Evolutionary conservation across 805 yeast genomes (phyloP).

Genomic region (Candida morakotiae): DNA sequence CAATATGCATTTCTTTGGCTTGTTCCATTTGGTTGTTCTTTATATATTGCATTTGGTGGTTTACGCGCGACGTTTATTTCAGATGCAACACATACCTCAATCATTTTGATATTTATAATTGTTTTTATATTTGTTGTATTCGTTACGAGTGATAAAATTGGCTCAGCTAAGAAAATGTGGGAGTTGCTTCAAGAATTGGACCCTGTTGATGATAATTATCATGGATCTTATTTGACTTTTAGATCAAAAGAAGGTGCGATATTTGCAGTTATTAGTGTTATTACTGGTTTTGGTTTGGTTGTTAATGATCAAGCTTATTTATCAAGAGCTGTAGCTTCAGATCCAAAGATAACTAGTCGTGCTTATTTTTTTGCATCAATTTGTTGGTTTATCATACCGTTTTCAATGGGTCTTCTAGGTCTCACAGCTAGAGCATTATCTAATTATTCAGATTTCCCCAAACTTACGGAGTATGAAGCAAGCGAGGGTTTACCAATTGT

Average conservation of each 20-base stretch:
- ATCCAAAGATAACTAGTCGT: conserved; percentile 15
- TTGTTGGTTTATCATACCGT: conserved; percentile 24
- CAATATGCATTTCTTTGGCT: conserved; percentile 29
- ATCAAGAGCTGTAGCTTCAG: conserved; percentile 23
- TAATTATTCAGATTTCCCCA: conserved; percentile 16
- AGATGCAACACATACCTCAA: conserved; percentile 22
- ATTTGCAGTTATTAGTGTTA: conserved; percentile 17
- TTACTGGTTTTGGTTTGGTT: conserved; percentile 21
- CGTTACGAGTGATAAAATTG: conserved; percentile 16
- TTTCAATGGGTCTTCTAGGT: conserved; percentile 26
- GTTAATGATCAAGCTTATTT: conserved; percentile 22
- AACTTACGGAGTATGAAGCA: conserved; percentile 14
- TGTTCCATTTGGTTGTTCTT: conserved; percentile 21
- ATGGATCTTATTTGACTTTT: conserved; percentile 15
- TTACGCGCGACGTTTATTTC: conserved; percentile 23
- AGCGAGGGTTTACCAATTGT: conserved; percentile 19
- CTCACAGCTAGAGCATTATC: conserved; percentile 33
- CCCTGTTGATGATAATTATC: conserved; percentile 13
- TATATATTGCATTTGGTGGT: conserved; percentile 22
- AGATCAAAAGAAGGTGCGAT: conserved; percentile 18
- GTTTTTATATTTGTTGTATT: conserved; percentile 17
- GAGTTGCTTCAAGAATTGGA: conserved; percentile 15
- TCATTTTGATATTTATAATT: conserved; percentile 17
- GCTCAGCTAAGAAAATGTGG: conserved; percentile 22
- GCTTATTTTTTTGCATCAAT: conserved; percentile 22